These are phyloP conservation scores for Puccinia novopanici DNA, from an alignment of 1,284 basidiomycete species.

Conservation along the genomic window DNA sequence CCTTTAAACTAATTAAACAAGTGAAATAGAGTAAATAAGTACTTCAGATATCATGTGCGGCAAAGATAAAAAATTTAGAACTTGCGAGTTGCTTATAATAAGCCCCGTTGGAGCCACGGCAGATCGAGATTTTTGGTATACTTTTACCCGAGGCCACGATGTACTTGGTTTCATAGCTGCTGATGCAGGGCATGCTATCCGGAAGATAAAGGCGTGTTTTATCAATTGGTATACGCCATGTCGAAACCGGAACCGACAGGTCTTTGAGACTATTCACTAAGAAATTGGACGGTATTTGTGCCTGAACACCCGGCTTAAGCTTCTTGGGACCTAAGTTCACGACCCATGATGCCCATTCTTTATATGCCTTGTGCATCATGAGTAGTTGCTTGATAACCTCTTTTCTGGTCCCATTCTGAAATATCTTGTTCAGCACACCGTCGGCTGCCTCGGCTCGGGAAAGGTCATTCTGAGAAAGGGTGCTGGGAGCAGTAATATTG, in stretches of 20 bases:
- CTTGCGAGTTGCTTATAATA: constrained; percentile 79
- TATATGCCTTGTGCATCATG: constrained; percentile 70
- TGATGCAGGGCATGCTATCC: constrained; percentile 67
- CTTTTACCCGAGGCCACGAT: constrained; percentile 76
- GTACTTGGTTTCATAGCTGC: constrained; percentile 68
- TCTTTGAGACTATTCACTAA: constrained; percentile 50
- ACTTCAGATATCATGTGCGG: neutral
- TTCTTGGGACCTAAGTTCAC: constrained; percentile 46
- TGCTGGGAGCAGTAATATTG: constrained; percentile 41
- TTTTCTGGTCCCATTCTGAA: constrained; percentile 60
- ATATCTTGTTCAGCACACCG: constrained; percentile 69
- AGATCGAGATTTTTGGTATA: constrained; percentile 77
- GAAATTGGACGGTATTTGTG: constrained; percentile 54
- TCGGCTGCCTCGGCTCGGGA: constrained; percentile 70
- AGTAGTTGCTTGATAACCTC: constrained; percentile 68
- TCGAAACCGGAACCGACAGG: constrained; percentile 73
- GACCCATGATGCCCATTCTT: constrained; percentile 70
- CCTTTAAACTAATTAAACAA: constrained; percentile 76
- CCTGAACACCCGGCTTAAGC: constrained; percentile 52
- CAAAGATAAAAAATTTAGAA: constrained; percentile 38
- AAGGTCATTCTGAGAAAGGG: constrained; percentile 38
- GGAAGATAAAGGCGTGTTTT: constrained; percentile 69
- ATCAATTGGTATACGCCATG: constrained; percentile 72
- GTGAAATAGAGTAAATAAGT: neutral
- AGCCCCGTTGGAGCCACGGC: constrained; percentile 70